Conservation (phyloP, 305 asterid genomes). For the Rubia peregrina region DNA sequence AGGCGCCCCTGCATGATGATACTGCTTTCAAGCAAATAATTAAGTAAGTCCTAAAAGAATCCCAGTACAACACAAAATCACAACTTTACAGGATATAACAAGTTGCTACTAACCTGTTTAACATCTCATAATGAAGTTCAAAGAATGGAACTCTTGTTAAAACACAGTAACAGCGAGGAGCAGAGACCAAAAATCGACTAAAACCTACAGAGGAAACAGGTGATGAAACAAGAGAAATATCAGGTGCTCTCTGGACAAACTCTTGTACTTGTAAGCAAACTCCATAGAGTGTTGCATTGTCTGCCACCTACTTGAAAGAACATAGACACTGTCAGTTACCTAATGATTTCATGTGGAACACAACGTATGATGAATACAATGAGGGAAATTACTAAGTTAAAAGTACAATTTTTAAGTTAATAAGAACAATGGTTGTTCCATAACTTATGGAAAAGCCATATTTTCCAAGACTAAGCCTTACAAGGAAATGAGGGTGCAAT, state of each 20-base stretch:
- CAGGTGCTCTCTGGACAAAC: slow-evolving; percentile 79
- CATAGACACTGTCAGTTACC: slow-evolving; percentile 23
- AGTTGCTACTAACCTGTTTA: slow-evolving; percentile 56
- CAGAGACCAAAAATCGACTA: slow-evolving; percentile 74
- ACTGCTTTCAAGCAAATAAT: slow-evolving; percentile 52
- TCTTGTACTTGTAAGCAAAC: slow-evolving; percentile 86
- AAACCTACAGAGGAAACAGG: slow-evolving; percentile 43
- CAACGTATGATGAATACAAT: background rate
- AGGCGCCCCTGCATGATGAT: slow-evolving; percentile 88
- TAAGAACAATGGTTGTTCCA: too few relatives aligned
- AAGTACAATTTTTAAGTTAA: too few relatives aligned
- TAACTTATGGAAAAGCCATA: too few relatives aligned
- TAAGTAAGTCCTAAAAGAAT: slow-evolving; percentile 18
- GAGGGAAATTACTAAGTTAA: background rate
- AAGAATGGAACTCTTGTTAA: slow-evolving; percentile 89
- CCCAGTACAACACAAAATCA: background rate
- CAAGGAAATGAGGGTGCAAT: background rate
- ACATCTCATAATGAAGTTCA: slow-evolving; percentile 79
- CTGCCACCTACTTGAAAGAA: slow-evolving; percentile 64
- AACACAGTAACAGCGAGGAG: slow-evolving; percentile 96
- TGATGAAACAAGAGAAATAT: slow-evolving; percentile 44
- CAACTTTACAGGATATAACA: slow-evolving; percentile 9
- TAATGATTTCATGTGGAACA: slow-evolving; percentile 4
- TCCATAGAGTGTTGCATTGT: slow-evolving; percentile 90
- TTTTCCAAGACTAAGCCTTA: background rate